These are phyloP conservation scores for Amphichorda felina DNA, from an alignment of 2,329 filamentous ascomycete genomes.

Conservation along the genomic window DNA sequence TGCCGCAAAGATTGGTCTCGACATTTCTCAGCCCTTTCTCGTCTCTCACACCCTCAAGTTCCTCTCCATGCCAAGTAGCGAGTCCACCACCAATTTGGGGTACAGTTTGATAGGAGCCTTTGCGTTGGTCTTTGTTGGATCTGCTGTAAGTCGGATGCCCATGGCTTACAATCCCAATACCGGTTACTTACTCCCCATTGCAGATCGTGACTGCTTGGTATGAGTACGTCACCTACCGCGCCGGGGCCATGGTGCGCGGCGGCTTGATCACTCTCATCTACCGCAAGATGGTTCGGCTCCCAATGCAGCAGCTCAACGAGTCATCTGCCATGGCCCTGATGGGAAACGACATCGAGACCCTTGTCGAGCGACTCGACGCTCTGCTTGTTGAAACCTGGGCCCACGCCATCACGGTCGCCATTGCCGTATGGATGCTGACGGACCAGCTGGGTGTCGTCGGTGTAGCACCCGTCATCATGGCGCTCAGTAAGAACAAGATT, in stretches of 20 bases:
- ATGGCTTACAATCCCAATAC: background rate
- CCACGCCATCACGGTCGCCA: slow-evolving; percentile 15
- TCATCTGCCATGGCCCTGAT: slow-evolving; percentile 17
- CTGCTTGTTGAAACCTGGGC: slow-evolving; percentile 19
- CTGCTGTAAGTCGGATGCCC: slow-evolving; percentile 5
- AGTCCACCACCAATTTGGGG: background rate
- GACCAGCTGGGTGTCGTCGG: slow-evolving; percentile 19
- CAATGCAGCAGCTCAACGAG: slow-evolving; percentile 11
- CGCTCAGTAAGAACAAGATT: slow-evolving; percentile 5
- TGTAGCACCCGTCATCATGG: slow-evolving; percentile 17
- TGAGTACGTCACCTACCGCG: slow-evolving; percentile 17
- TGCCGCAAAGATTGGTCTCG: background rate
- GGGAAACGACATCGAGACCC: slow-evolving; percentile 18
- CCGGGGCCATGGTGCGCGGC: slow-evolving; percentile 15
- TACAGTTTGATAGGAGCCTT: slow-evolving; percentile 6
- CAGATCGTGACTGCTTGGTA: slow-evolving; percentile 18
- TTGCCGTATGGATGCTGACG: slow-evolving; percentile 17
- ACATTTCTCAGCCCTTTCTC: background rate
- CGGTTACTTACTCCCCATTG: too few species aligned
- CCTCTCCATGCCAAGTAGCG: background rate
- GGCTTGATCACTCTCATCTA: slow-evolving; percentile 17
- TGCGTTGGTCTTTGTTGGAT: slow-evolving; percentile 9
- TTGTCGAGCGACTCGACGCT: slow-evolving; percentile 12
- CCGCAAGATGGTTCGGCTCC: slow-evolving; percentile 15
- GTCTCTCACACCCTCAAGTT: background rate